phyloP scores from a whole-genome alignment of 208 protist genomes.

The Leishmania turanica region DNA sequence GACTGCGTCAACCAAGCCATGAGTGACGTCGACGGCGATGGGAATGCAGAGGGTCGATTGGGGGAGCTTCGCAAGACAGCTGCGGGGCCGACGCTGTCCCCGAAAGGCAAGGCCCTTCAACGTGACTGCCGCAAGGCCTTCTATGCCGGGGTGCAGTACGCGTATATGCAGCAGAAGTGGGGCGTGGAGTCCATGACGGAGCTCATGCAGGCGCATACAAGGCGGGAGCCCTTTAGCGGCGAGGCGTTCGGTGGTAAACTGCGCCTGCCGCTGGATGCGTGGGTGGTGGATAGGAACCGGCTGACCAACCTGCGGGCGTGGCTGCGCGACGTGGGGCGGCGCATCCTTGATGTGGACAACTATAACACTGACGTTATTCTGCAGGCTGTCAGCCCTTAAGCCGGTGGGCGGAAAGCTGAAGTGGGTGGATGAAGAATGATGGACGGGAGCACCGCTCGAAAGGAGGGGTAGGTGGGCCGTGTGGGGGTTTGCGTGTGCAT shows the following conservation, averaged over 20 bases:
- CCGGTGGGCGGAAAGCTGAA: background rate
- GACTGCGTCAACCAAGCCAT: constrained; percentile 8
- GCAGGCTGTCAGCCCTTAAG: constrained; percentile 5
- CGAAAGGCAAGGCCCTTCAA: constrained; percentile 7
- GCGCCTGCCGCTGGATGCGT: constrained; percentile 36
- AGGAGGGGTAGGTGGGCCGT: background rate
- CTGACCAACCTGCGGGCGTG: constrained; percentile 12
- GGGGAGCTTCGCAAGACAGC: background rate
- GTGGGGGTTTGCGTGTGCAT: background rate
- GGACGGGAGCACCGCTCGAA: background rate
- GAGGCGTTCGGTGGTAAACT: constrained; percentile 18
- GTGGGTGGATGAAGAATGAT: background rate
- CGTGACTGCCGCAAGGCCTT: constrained; percentile 25
- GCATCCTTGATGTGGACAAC: background rate
- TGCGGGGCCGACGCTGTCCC: constrained; percentile 4
- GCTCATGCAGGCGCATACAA: background rate
- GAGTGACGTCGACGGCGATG: background rate
- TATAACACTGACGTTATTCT: constrained; percentile 33
- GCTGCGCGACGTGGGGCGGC: constrained; percentile 20
- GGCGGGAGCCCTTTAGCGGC: constrained; percentile 6
- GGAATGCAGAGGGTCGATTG: background rate
- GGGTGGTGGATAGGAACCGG: constrained; percentile 26
- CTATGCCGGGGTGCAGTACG: constrained; percentile 13
- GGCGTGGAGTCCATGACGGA: constrained; percentile 8
- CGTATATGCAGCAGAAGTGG: constrained; percentile 32